phyloP scores from a whole-genome alignment of 2,329 filamentous ascomycete species.

The Graphilbum ipis-grandicollis region DNA sequence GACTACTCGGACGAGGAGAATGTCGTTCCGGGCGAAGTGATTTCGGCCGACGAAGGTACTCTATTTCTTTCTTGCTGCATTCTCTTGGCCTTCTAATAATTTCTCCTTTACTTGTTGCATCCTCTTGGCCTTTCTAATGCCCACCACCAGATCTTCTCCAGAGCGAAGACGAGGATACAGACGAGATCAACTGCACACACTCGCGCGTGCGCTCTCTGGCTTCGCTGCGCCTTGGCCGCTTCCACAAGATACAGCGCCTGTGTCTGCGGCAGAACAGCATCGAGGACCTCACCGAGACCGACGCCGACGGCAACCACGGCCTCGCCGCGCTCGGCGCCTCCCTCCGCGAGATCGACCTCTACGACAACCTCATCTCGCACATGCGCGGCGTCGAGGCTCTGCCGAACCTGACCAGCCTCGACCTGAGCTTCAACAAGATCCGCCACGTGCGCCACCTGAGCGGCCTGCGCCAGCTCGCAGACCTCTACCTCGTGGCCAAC shows the following conservation, averaged over 20 bases:
- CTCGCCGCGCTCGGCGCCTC: conserved; percentile 47
- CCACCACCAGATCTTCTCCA: conserved; percentile 37
- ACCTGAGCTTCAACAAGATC: conserved; percentile 97
- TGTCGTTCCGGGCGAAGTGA: conserved; percentile 53
- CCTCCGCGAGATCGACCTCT: conserved; percentile 76
- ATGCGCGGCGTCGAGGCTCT: conserved; percentile 70
- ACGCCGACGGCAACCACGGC: conserved; percentile 20
- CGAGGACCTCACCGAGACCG: conserved; percentile 42
- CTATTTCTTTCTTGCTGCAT: conserved; percentile 5
- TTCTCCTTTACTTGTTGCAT: background rate
- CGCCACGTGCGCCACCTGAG: conserved; percentile 88
- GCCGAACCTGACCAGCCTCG: conserved; percentile 57
- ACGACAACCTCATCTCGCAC: conserved; percentile 87
- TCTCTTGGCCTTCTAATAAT: background rate
- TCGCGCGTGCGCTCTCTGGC: conserved; percentile 65
- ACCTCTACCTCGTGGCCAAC: conserved; percentile 89
- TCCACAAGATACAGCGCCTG: conserved; percentile 56
- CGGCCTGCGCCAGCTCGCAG: conserved; percentile 59
- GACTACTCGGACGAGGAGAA: conserved; percentile 65
- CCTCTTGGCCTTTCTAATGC: background rate
- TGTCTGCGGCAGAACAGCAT: conserved; percentile 91
- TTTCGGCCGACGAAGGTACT: conserved; percentile 65
- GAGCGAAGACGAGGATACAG: conserved; percentile 38
- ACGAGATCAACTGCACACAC: conserved; percentile 85
- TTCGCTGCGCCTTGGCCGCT: conserved; percentile 66